A percentile compares a stretch with the other conserved stretches of the same genome.
These are phyloP conservation scores for Leccinum boreale DNA, from an alignment of 768 basidiomycete genomes.

Conservation along the genomic window DNA sequence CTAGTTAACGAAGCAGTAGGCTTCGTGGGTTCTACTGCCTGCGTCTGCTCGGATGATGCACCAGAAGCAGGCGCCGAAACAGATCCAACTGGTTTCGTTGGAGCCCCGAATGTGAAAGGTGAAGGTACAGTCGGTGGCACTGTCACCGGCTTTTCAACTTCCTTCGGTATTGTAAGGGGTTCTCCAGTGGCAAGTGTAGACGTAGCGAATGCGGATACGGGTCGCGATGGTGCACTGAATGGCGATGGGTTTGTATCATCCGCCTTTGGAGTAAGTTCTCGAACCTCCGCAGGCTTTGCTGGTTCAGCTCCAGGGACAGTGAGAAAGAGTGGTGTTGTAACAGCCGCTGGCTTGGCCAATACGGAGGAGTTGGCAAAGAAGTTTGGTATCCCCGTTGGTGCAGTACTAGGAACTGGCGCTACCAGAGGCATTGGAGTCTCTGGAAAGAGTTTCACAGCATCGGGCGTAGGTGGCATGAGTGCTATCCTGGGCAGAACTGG, in stretches of 20 bases:
- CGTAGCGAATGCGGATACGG: conserved; percentile 3
- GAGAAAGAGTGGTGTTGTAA: conserved; percentile 21
- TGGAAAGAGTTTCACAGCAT: conserved; percentile 19
- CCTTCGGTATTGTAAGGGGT: conserved; percentile 14
- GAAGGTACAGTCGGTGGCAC: conserved; percentile 6
- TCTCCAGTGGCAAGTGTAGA: conserved; percentile 8
- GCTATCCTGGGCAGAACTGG: conserved; percentile 22
- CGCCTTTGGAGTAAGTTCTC: conserved; percentile 1
- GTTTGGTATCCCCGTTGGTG: conserved; percentile 45
- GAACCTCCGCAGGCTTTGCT: conserved; percentile 2
- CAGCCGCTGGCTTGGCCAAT: conserved; percentile 37
- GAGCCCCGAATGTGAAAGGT: conserved; percentile 30
- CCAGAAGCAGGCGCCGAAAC: conserved; percentile 1
- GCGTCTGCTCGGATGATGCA: conserved; percentile 11
- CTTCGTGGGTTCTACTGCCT: conserved; percentile 5
- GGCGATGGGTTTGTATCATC: conserved; percentile 6
- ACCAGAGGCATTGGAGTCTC: neutral
- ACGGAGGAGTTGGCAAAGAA: conserved; percentile 59
- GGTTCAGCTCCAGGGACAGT: conserved; percentile 10
- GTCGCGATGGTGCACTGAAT: conserved; percentile 11
- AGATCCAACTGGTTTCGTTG: conserved; percentile 23
- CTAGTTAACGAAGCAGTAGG: conserved; percentile 4
- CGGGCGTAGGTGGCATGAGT: conserved; percentile 25
- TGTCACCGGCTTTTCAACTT: conserved; percentile 13
- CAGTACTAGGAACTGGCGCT: conserved; percentile 1